Base-by-base conservation (phyloP, 2,329 filamentous ascomycete genomes). In the Coniochaeta hoffmannii region DNA sequence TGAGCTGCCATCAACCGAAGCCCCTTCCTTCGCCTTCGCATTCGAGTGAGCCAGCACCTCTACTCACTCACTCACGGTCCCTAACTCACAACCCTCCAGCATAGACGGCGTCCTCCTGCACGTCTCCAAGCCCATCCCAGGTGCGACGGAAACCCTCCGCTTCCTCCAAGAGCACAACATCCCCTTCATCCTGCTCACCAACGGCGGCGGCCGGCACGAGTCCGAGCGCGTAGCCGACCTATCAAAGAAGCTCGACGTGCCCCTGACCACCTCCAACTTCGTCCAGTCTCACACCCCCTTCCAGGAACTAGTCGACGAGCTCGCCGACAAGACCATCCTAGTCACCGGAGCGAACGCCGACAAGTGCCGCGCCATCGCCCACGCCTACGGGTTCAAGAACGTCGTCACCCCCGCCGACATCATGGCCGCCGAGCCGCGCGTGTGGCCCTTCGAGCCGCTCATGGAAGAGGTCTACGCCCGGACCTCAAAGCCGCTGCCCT, bases 101-200 rank as follows among this genome's bases (percentile, higher is more conserved):
- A 96, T 99, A 67, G 94, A 99, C 70, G 94, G 94, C 55, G 94
- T 99, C n/a, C 82, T 99, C 19, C 80, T 97, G 31, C 90, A 92
- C 65, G 88, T 88, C 58, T 83, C 88, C 4, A 82, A 86, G 59
- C 85, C 89, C 3, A 85, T 97, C 50, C 87, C 90, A 1, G 87
- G 89, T 31, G 93, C 94, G 1, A 76, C 83, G 1, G 79, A 89
- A 65, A 81, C 91, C 14, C 80, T 99, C 19, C 74, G 77, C 30
- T 87, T 85, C 64, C 84, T 97, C 19, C 84, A 91, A 62, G 73
- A 79, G 50, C 80, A 91, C 65, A 78, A 82, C 50, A 90, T 97
- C 49, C 92, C 92, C 12, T 97, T 96, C 73, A 93, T 99, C 64
- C 83, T 99, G 32, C 79, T 99, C 59, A 99, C 94, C 57, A 99